phyloP scores from a whole-genome alignment of 495 filamentous ascomycete genomes.

The Penicillium roqueforti region DNA sequence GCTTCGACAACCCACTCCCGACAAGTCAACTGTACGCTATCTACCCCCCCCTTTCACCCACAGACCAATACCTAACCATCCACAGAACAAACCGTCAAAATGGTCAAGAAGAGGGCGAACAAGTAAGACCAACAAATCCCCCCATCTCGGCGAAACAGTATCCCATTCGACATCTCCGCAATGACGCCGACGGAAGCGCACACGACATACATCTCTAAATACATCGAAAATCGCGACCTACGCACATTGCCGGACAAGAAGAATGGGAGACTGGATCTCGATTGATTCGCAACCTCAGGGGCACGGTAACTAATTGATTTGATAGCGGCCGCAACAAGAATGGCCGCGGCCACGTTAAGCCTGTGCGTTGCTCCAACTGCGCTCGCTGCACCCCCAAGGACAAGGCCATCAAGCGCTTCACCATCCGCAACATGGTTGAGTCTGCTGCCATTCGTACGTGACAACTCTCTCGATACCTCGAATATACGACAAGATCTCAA shows the following conservation, averaged over 20 bases:
- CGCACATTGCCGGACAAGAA: constrained; percentile 23
- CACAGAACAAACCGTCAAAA: constrained; percentile 66
- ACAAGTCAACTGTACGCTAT: constrained; percentile 45
- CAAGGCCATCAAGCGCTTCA: constrained; percentile 99
- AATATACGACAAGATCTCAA: constrained; percentile 10
- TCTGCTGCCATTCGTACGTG: constrained; percentile 98
- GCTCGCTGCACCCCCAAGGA: constrained; percentile 99
- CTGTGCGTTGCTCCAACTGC: constrained; percentile 99
- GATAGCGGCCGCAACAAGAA: constrained; percentile 98
- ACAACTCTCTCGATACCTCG: constrained; percentile 13
- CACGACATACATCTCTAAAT: constrained; percentile 3
- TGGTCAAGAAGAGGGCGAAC: constrained; percentile 99
- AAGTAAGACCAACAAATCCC: constrained; percentile 60
- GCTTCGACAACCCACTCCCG: constrained; percentile 46
- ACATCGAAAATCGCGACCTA: constrained; percentile 9
- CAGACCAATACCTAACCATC: constrained; percentile 28
- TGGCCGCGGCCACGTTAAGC: constrained; percentile 98
- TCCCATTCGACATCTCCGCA: constrained; percentile 30
- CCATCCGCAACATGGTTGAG: constrained; percentile 99
- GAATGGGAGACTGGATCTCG: constrained; percentile 20
- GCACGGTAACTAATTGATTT: constrained; percentile 24
- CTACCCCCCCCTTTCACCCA: constrained; percentile 23
- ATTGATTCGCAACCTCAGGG: constrained; percentile 11
- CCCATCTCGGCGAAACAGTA: constrained; percentile 23
- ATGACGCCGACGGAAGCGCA: constrained; percentile 29